phyloP scores from a whole-genome alignment of 2,329 filamentous ascomycete species.

The Colletotrichum chrysophilum region DNA sequence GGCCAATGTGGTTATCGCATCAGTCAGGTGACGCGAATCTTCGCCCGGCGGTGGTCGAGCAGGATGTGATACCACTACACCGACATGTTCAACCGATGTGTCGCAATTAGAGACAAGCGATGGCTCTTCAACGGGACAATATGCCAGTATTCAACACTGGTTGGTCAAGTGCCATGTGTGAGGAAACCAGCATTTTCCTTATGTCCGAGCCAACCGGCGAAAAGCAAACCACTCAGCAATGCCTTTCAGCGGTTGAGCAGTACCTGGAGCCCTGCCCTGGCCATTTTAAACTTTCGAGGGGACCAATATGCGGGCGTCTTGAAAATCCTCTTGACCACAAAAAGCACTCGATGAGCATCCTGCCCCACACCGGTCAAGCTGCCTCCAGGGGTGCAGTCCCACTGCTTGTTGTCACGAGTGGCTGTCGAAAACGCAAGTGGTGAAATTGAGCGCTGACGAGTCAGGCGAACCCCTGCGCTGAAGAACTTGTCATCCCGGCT shows the following conservation, averaged over 20 bases:
- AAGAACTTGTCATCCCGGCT: not conserved
- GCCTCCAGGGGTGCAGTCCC: not conserved
- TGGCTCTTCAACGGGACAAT: not conserved
- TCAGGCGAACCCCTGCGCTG: conserved; percentile 8
- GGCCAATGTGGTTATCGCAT: not conserved
- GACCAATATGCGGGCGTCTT: not conserved
- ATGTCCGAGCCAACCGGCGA: not conserved
- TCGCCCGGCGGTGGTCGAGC: not conserved
- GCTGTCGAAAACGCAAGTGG: not conserved
- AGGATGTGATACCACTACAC: not conserved
- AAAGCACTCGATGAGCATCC: not conserved
- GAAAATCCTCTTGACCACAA: conserved; percentile 16
- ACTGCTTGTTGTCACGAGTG: not conserved
- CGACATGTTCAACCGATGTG: not conserved
- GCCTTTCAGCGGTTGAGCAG: not conserved
- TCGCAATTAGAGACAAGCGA: not conserved
- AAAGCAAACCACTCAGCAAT: not conserved
- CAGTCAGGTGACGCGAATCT: not conserved
- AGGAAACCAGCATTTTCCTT: not conserved
- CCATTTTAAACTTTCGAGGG: conserved; percentile 10
- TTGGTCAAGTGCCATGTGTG: not conserved
- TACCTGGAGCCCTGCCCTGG: not conserved
- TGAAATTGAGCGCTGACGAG: conserved; percentile 7
- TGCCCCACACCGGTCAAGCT: conserved; percentile 22
- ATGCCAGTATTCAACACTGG: not conserved